Evolutionary conservation across 2,329 filamentous ascomycete species (phyloP), one percentile per base, ranked within the genome.

Genomic region (Aplosporella prunicola): DNA sequence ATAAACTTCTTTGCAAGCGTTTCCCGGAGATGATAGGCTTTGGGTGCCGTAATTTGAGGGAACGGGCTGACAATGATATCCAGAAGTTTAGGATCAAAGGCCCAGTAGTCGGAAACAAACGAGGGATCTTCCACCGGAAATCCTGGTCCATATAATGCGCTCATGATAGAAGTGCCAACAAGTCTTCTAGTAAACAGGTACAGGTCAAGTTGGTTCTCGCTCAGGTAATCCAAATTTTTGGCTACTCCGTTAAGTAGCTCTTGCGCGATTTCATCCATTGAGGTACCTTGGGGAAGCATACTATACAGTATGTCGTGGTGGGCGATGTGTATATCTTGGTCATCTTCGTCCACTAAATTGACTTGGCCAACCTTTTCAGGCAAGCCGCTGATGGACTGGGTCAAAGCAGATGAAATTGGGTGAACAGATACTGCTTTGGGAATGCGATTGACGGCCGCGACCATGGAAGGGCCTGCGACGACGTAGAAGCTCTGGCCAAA

Each of bases 401-500:
- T 56, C 56, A 3, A 64, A 56, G 5, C 63, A 55, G 2, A 56
- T 43, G 11, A 60, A 20, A 71, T 55, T 1, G 60, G 58, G 23
- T 64, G 61, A 45, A 70, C 68, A 0, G 56, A 58, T 15, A 70
- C 49, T 15, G 57, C 53, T 25, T 62, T 61, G 20, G 51, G 49
- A 14, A 53, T 54, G 15, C 63, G 60, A 22, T 66, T 56, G 9
- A 63, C 57, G 5, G 57, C 47, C 16, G 59, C 54, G 11, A 63
- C 51, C 4, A 71, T 46, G 1, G 47, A 34, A 2, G 68, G 61
- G 5, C 58, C 56, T 28, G 53, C 63, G 15, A 69, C 57, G n/a
- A 63, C 45, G 46, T 72, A 72, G 15, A 66, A 49, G 35, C 65
- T 64, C 24, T 55, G 49, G 32, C 52, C 59, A 17, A 67, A 50